Evolutionary conservation across 2,329 filamentous ascomycete species (phyloP), one percentile per base, ranked within the genome.

Genomic region (Aspergillus luchuensis): DNA sequence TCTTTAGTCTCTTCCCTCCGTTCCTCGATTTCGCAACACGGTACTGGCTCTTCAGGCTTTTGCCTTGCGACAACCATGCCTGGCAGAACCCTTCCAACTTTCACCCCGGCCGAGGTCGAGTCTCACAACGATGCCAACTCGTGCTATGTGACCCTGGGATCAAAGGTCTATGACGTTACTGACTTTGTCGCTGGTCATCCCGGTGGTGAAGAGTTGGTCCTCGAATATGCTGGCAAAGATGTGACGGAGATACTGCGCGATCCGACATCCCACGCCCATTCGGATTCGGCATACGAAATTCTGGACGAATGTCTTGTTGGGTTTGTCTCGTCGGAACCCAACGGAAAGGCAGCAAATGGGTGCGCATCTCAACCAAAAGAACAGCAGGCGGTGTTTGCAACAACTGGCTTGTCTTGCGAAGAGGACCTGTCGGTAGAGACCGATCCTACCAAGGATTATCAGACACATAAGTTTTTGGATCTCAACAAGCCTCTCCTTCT

Each of bases 141-240:
- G 52, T 98, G 94, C 82, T 99, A 93, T 82, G 93, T 99, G 69
- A 95, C 91, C 3, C 83, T 97, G 57, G 93, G 92, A 64, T 85
- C 85, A 60, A 96, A 94, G 69, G 94, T 99, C 69, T 99, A 92
- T 84, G 94, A 99, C 81, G 85, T 99, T 65, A 97, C 95, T 61
- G 87, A 91, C 58, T 99, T 99, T 72, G 78, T 97, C 63, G 87
- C 92, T 56, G 89, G 92, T 67, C 95, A 99, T 75, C 95, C 95
- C 23, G 95, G 95, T 68, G 95, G 95, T 60, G 87, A 87, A 69
- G 91, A 97, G 64, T 81, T 98, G 69, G 89, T 99, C 63, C 82
- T 97, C 64, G 91, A 97, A 56, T 96, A 95, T 75, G 95, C 85
- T 33, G 94, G 94, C 67, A 91, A 92, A 76, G 95, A 99, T 76